These are phyloP conservation scores for Trypethelium eluteriae DNA, from an alignment of 495 filamentous ascomycete genomes.

Conservation along the genomic window DNA sequence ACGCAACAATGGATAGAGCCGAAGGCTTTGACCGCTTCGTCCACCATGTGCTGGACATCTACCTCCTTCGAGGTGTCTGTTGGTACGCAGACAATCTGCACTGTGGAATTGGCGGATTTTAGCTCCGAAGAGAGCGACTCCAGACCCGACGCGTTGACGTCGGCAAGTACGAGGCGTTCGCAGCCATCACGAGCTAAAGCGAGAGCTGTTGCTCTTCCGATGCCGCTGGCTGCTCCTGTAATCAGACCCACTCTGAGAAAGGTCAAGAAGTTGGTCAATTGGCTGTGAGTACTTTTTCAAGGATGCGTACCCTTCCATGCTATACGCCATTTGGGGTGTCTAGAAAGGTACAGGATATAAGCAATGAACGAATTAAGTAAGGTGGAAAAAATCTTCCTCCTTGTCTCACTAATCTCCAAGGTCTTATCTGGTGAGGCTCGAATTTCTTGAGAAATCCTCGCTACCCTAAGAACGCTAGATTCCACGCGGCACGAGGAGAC, in stretches of 20 bases:
- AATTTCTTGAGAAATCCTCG: background rate
- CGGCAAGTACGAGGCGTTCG: constrained; percentile 2
- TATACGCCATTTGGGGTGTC: background rate
- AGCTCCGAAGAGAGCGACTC: background rate
- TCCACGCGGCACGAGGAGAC: background rate
- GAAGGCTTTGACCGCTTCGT: constrained; percentile 9
- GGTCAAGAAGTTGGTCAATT: background rate
- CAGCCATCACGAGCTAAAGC: constrained; percentile 29
- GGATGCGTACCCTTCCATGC: constrained; percentile 4
- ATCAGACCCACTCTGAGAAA: constrained; percentile 24
- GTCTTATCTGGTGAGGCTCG: too few species aligned
- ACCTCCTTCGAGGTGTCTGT: background rate
- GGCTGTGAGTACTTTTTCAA: background rate
- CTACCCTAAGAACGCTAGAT: background rate
- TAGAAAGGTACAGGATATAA: background rate
- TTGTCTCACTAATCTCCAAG: background rate
- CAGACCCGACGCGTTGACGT: background rate
- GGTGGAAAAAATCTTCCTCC: background rate
- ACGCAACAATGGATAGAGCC: constrained; percentile 6
- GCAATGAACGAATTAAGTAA: background rate
- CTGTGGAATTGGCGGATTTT: background rate
- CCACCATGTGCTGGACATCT: constrained; percentile 4
- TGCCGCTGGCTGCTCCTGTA: constrained; percentile 32
- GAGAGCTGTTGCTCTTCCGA: constrained; percentile 29
- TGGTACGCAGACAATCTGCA: background rate